A percentile compares a stretch with the other conserved stretches of the same genome.
These are phyloP conservation scores for Neurospora intermedia DNA, from an alignment of 495 filamentous ascomycete species.

Conservation along the genomic window DNA sequence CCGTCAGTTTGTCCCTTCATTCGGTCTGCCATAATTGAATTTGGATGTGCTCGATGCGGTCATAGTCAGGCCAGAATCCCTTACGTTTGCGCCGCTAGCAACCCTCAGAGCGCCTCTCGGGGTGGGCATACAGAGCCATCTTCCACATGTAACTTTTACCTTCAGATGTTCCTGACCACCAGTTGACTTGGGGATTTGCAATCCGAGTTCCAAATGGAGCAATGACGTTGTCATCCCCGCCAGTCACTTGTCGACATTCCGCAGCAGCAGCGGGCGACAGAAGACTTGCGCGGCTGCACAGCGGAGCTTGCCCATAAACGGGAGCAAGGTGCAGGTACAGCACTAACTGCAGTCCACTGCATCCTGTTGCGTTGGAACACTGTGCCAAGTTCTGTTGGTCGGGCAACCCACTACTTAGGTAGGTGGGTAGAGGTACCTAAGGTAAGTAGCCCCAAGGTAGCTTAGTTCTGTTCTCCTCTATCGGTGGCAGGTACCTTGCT, in stretches of 20 bases:
- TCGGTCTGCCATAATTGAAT: neutral
- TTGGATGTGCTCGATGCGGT: neutral
- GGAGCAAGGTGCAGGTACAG: neutral
- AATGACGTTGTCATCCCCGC: slow-evolving; percentile 1
- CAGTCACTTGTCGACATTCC: neutral
- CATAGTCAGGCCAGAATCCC: neutral
- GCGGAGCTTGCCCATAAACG: neutral
- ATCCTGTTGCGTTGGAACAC: neutral
- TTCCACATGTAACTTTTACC: neutral
- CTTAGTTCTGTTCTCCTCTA: neutral
- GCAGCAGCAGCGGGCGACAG: neutral
- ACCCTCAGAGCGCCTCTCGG: neutral
- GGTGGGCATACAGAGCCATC: neutral
- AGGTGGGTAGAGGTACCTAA: too few relatives aligned
- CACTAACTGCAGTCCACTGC: neutral
- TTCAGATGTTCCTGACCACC: neutral
- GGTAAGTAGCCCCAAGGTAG: too few relatives aligned
- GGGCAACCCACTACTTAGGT: too few relatives aligned
- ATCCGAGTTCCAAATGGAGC: neutral
- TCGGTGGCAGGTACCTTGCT: neutral
- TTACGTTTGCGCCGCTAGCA: neutral
- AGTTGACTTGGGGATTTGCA: neutral
- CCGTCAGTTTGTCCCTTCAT: neutral
- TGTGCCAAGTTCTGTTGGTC: neutral
- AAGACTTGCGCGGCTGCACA: neutral